Evolutionary conservation across 192 early-diverging fungal species (phyloP).

Genomic region (Backusella liffmaniae): DNA sequence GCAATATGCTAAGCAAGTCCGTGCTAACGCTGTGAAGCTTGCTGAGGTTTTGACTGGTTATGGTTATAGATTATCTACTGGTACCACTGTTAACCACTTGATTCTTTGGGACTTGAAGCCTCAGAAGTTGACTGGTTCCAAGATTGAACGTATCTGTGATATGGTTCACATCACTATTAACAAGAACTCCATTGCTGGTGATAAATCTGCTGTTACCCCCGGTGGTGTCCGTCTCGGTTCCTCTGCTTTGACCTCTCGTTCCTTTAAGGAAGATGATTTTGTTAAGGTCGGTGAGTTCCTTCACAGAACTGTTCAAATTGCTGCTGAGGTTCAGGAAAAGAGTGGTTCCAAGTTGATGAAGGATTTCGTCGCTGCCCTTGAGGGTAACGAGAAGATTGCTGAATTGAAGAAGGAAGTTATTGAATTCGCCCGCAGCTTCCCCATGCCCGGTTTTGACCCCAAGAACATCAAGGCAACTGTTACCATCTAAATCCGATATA

Average conservation of each 20-base stretch:
- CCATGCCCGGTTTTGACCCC: conserved; percentile 87
- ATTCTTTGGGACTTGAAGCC: conserved; percentile 98
- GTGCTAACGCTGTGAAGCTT: conserved; percentile 88
- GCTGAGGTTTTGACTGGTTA: conserved; percentile 70
- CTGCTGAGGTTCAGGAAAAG: conserved; percentile 78
- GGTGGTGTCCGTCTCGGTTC: conserved; percentile 97
- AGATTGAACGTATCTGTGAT: conserved; percentile 99
- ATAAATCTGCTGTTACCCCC: conserved; percentile 92
- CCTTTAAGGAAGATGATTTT: conserved; percentile 97
- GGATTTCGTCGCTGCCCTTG: conserved; percentile 91
- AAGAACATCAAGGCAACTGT: conserved; percentile 35
- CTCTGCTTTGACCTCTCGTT: conserved; percentile 94
- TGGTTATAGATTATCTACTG: conserved; percentile 94
- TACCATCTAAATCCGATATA: conserved; percentile 19
- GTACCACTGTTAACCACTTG: conserved; percentile 97
- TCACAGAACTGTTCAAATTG: conserved; percentile 91
- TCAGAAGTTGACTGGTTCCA: conserved; percentile 87
- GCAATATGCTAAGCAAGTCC: conserved; percentile 93
- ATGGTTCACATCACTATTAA: conserved; percentile 97
- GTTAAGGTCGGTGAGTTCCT: conserved; percentile 95
- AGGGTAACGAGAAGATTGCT: conserved; percentile 75
- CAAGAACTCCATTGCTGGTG: conserved; percentile 99
- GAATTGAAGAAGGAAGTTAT: conserved; percentile 86
- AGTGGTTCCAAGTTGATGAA: conserved; percentile 93
- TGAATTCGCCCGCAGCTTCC: conserved; percentile 90